phyloP scores from a whole-genome alignment of 2,329 filamentous ascomycete genomes.

The Berkeleyomyces rouxiae region DNA sequence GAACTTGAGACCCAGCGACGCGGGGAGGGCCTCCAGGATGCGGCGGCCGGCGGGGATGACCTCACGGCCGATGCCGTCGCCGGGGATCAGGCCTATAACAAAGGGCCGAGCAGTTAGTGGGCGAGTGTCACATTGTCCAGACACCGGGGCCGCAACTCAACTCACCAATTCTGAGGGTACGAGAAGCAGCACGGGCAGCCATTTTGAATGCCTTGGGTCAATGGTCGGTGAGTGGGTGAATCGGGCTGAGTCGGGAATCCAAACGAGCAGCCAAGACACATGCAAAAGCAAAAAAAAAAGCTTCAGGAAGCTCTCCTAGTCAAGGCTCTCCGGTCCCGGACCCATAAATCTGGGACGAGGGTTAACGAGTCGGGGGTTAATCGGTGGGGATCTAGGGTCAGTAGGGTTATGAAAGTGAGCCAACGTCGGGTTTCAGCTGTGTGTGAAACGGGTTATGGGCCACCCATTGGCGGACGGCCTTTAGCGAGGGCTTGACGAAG shows the following conservation, averaged over 20 bases:
- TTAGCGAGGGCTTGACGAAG: neutral
- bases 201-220: slow-evolving; percentile 23
- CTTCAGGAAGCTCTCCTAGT: neutral
- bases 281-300: neutral
- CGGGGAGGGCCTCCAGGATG: slow-evolving; percentile 78
- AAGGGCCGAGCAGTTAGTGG: neutral
- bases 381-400: neutral
- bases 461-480: neutral
- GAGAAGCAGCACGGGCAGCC: slow-evolving; percentile 35
- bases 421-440: neutral
- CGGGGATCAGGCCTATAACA: slow-evolving; percentile 70
- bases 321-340: slow-evolving; percentile 1
- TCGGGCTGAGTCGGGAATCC: too few relatives aligned
- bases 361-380: neutral
- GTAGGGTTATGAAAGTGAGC: neutral
- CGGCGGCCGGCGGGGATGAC: slow-evolving; percentile 90
- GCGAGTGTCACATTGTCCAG: neutral
- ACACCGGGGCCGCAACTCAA: neutral
- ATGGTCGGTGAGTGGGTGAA: neutral
- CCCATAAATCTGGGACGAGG: neutral
- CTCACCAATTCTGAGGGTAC: slow-evolving; percentile 46
- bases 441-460: neutral
- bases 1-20: slow-evolving; percentile 86
- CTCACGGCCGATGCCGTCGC: slow-evolving; percentile 95
- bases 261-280: too few relatives aligned